Conservation (phyloP, 129 eudicot genomes). For the Artemisia argyi region DNA sequence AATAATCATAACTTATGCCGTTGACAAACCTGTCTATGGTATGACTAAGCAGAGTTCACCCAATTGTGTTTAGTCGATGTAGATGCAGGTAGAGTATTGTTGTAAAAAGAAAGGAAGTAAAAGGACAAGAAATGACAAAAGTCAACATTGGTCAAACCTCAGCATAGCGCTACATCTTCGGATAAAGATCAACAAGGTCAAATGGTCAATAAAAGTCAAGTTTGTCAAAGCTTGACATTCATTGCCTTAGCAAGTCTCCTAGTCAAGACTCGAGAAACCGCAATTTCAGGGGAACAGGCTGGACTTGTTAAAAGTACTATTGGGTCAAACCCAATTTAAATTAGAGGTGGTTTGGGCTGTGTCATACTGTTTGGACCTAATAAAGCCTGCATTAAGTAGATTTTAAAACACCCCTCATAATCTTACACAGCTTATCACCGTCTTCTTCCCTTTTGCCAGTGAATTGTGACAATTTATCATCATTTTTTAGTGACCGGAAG, state of each 20-base stretch:
- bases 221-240: too few relatives aligned
- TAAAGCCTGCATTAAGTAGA: background rate
- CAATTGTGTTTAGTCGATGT: background rate
- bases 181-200: too few relatives aligned
- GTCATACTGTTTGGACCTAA: background rate
- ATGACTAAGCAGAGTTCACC: background rate
- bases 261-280: background rate
- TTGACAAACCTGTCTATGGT: background rate
- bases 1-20: background rate
- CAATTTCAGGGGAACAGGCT: too few relatives aligned
- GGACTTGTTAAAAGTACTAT: background rate
- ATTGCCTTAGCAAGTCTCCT: too few relatives aligned
- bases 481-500: background rate
- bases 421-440: background rate
- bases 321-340: background rate
- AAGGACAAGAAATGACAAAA: background rate
- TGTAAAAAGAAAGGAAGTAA: background rate
- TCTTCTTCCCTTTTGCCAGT: background rate
- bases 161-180: background rate
- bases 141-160: background rate
- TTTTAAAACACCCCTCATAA: background rate
- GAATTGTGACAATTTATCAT: background rate
- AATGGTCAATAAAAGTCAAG: too few relatives aligned
- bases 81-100: background rate
- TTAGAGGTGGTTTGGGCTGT: background rate